Percentiles rank a stretch among this genome's conserved stretches.
phyloP scores from a whole-genome alignment of 768 basidiomycete species.

The Rhodotorula taiwanensis region DNA sequence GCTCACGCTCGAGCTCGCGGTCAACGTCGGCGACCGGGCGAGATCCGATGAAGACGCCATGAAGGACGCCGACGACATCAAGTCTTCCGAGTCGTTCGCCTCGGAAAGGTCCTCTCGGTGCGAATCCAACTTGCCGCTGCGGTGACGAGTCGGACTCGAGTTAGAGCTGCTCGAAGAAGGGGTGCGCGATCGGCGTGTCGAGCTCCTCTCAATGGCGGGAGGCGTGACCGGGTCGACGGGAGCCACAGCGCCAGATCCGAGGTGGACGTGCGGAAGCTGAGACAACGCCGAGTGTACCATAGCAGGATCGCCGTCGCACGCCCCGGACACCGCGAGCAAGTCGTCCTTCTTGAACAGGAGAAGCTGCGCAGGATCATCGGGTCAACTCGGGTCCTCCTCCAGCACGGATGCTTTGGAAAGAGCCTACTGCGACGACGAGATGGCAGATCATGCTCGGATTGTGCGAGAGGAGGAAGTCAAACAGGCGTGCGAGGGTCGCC shows the following conservation, averaged over 20 bases:
- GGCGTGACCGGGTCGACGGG: too few relatives aligned
- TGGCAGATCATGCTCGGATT: slow-evolving; percentile 49
- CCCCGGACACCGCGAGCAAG: slow-evolving; percentile 38
- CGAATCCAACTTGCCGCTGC: too few relatives aligned
- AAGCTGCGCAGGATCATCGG: too few relatives aligned
- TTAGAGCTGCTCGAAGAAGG: too few relatives aligned
- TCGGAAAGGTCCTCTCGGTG: too few relatives aligned
- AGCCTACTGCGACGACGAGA: slow-evolving; percentile 47
- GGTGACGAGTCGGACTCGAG: too few relatives aligned
- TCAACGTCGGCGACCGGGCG: slow-evolving; percentile 1
- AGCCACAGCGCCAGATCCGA: too few relatives aligned
- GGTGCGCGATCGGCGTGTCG: too few relatives aligned
- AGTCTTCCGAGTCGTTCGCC: neutral
- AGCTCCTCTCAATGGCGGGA: too few relatives aligned
- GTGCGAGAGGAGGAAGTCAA: slow-evolving; percentile 48
- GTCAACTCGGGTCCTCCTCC: too few relatives aligned
- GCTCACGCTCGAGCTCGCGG: neutral
- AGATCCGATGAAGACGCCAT: slow-evolving; percentile 6
- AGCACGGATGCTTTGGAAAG: neutral
- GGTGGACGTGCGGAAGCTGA: slow-evolving; percentile 33
- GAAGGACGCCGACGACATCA: slow-evolving; percentile 15
- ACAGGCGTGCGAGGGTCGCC: slow-evolving; percentile 45
- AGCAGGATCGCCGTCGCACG: slow-evolving; percentile 44
- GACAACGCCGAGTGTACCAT: slow-evolving; percentile 46
- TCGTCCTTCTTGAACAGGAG: slow-evolving; percentile 46